A percentile compares a stretch with the other conserved stretches of the same genome.
Conservation (phyloP, 2,329 filamentous ascomycete species). For the Elsinoe fawcettii region DNA sequence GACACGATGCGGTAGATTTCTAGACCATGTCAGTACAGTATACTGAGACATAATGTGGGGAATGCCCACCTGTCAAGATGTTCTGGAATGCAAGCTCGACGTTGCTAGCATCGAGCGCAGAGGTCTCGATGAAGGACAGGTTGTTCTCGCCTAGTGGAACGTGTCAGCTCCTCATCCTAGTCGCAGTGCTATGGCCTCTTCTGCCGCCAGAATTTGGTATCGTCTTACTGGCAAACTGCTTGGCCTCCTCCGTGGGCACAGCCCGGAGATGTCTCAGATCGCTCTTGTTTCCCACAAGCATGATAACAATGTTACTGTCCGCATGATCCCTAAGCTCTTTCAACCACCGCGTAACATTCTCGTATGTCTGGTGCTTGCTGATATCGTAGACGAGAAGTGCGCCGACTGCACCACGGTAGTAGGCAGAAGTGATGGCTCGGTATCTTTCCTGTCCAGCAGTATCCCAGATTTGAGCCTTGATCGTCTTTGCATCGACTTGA, state of each 20-base stretch:
- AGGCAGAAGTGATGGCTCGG: constrained; percentile 96
- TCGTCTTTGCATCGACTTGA: constrained; percentile 98
- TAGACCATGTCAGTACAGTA: constrained; percentile 31
- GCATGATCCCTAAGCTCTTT: constrained; percentile 98
- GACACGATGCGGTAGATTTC: constrained; percentile 99
- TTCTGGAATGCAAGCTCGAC: constrained; percentile 99
- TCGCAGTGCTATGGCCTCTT: background rate
- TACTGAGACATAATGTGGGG: background rate
- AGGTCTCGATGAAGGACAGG: constrained; percentile 98
- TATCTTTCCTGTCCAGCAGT: constrained; percentile 98
- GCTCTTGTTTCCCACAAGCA: constrained; percentile 99
- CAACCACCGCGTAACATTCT: constrained; percentile 97
- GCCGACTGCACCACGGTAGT: constrained; percentile 96
- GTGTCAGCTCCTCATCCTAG: background rate
- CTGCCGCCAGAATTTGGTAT: background rate
- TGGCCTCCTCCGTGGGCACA: constrained; percentile 95
- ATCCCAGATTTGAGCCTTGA: constrained; percentile 99
- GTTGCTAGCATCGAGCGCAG: constrained; percentile 95
- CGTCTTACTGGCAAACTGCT: constrained; percentile 83
- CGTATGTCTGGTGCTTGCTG: constrained; percentile 98
- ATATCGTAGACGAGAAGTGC: constrained; percentile 98
- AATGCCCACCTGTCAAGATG: constrained; percentile 69
- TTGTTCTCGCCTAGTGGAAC: constrained; percentile 75
- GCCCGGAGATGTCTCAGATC: constrained; percentile 98
- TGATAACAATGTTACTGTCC: constrained; percentile 98